These are phyloP conservation scores for Calonectria leucothoes DNA, from an alignment of 2,329 filamentous ascomycete species.

Conservation along the genomic window DNA sequence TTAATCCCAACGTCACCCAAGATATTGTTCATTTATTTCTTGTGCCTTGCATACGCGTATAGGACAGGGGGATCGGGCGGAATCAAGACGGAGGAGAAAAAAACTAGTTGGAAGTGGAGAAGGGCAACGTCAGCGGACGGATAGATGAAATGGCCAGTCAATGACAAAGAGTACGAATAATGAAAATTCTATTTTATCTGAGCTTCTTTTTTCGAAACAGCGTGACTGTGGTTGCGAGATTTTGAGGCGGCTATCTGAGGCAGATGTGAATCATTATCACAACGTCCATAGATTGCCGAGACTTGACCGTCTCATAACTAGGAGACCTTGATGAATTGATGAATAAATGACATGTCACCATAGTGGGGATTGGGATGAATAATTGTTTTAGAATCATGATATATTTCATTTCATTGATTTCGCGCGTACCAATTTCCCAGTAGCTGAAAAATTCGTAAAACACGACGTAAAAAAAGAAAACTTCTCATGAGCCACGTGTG, in stretches of 20 bases:
- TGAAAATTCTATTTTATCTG: neutral
- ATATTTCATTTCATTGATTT: constrained; percentile 5
- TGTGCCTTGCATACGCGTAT: constrained; percentile 4
- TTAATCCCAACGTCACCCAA: neutral
- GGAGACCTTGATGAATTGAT: too few species aligned
- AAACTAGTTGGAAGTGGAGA: neutral
- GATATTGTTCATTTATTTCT: neutral
- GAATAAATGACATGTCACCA: neutral
- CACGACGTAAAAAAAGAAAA: neutral
- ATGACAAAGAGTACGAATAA: neutral
- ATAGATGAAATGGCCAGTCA: neutral
- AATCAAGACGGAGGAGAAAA: neutral
- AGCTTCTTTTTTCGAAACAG: too few species aligned
- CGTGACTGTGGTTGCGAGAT: neutral
- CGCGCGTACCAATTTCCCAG: neutral
- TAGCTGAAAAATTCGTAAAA: neutral
- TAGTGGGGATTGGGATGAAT: too few species aligned
- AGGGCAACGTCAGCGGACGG: neutral
- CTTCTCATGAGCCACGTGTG: neutral
- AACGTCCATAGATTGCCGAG: neutral
- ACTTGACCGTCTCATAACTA: neutral
- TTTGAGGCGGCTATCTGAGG: neutral
- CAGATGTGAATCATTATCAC: neutral
- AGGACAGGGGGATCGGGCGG: neutral
- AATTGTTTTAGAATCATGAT: constrained; percentile 14